Evolutionary conservation across 1,284 basidiomycete genomes (phyloP).

Genomic region (Xerocomus nothofagi): DNA sequence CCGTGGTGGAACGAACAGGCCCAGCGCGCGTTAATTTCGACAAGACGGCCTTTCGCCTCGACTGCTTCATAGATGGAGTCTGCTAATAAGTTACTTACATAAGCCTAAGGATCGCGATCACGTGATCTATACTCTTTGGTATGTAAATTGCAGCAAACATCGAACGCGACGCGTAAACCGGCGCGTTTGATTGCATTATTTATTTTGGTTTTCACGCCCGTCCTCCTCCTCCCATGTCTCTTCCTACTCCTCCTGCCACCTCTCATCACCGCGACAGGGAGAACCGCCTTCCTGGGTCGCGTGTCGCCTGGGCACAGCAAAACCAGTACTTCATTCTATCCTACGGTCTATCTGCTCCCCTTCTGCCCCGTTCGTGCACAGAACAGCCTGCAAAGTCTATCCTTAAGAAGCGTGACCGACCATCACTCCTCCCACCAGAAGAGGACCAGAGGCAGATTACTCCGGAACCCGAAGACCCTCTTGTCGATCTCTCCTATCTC

Average conservation of each 20-base stretch:
- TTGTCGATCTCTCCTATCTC: constrained; percentile 63
- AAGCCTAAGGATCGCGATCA: too few relatives aligned
- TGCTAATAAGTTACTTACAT: too few relatives aligned
- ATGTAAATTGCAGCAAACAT: constrained; percentile 31
- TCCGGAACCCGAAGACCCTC: constrained; percentile 67
- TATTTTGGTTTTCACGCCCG: constrained; percentile 30
- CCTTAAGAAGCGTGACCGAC: constrained; percentile 50
- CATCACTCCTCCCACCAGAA: constrained; percentile 39
- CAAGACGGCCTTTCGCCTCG: too few relatives aligned
- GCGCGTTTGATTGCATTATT: constrained; percentile 36
- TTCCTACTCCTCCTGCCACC: constrained; percentile 66
- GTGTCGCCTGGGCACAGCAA: constrained; percentile 60
- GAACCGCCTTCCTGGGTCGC: constrained; percentile 42
- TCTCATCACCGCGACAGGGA: constrained; percentile 58
- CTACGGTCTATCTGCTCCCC: constrained; percentile 35
- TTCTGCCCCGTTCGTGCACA: constrained; percentile 38
- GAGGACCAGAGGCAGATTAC: constrained; percentile 59
- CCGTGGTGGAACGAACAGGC: background rate
- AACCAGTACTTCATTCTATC: constrained; percentile 54
- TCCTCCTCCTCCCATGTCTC: constrained; percentile 39
- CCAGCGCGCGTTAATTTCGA: constrained; percentile 10
- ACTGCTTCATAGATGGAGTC: too few relatives aligned
- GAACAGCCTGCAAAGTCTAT: constrained; percentile 58
- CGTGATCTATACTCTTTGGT: constrained; percentile 14
- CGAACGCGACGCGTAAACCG: constrained; percentile 38